These are phyloP conservation scores for Maudiozyma serrabonitensis DNA, from an alignment of 805 yeast species.

Conservation along the genomic window DNA sequence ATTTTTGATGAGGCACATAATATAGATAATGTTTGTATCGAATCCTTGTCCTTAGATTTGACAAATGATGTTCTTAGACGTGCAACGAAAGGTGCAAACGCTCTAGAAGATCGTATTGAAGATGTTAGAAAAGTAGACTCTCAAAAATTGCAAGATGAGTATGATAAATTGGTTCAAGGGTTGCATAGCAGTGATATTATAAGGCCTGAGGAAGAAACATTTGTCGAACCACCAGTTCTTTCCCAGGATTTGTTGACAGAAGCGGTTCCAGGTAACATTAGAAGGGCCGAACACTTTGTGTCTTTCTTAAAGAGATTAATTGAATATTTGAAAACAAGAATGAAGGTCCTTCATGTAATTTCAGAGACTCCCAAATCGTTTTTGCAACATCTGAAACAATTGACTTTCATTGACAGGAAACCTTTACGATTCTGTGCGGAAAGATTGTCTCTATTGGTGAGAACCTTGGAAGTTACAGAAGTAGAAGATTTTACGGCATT, in stretches of 20 bases:
- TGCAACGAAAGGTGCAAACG: constrained; percentile 80
- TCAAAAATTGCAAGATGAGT: constrained; percentile 77
- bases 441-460: constrained; percentile 73
- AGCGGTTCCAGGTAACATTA: constrained; percentile 93
- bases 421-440: constrained; percentile 91
- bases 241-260: constrained; percentile 80
- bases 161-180: constrained; percentile 84
- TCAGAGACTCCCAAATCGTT: constrained; percentile 96
- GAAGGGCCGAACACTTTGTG: constrained; percentile 94
- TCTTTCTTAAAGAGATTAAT: constrained; percentile 87
- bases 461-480: constrained; percentile 79
- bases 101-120: constrained; percentile 71
- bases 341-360: constrained; percentile 94
- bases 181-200: constrained; percentile 70
- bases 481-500: constrained; percentile 88
- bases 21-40: constrained; percentile 97
- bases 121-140: constrained; percentile 78
- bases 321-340: constrained; percentile 89
- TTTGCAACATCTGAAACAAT: constrained; percentile 81
- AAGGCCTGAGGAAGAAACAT: constrained; percentile 40
- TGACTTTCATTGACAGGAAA: constrained; percentile 85
- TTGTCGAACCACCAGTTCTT: constrained; percentile 80
- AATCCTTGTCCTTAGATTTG: constrained; percentile 80
- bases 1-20: constrained; percentile 98
- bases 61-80: constrained; percentile 81